A percentile compares a stretch with the other conserved stretches of the same genome.
Evolutionary conservation across 2,329 filamentous ascomycete species (phyloP).

Genomic region (Penicillium sp.): DNA sequence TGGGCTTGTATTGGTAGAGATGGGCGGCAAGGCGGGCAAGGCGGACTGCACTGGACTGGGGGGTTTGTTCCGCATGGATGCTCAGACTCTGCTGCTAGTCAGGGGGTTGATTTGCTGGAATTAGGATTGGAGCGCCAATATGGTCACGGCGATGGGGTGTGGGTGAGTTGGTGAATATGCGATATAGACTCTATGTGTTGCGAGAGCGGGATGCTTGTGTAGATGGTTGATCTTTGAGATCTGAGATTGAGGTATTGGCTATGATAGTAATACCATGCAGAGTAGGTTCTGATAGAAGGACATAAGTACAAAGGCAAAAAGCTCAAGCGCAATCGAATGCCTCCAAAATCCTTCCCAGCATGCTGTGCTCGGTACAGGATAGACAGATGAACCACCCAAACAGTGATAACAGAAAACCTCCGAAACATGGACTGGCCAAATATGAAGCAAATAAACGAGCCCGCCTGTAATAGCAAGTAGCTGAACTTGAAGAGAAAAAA

Average conservation of each 20-base stretch:
- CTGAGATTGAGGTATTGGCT: background rate
- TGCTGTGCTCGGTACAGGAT: background rate
- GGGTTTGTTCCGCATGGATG: background rate
- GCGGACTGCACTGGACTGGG: background rate
- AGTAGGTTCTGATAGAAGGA: background rate
- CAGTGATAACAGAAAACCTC: background rate
- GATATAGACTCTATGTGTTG: background rate
- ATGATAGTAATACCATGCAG: background rate
- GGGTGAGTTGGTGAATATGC: background rate
- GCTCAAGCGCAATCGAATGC: background rate
- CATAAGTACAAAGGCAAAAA: background rate
- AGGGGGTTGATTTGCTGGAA: background rate
- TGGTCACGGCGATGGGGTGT: background rate
- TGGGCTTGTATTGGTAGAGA: background rate
- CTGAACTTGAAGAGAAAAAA: background rate
- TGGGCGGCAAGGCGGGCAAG: background rate
- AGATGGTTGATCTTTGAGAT: background rate
- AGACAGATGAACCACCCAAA: background rate
- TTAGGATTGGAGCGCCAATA: background rate
- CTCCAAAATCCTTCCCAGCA: background rate
- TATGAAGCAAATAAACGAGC: background rate
- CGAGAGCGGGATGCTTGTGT: background rate
- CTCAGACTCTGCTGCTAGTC: background rate
- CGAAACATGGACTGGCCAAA: background rate
- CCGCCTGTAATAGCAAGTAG: background rate